Conservation (phyloP, 2,329 filamentous ascomycete genomes). For the Alternaria burnsii region DNA sequence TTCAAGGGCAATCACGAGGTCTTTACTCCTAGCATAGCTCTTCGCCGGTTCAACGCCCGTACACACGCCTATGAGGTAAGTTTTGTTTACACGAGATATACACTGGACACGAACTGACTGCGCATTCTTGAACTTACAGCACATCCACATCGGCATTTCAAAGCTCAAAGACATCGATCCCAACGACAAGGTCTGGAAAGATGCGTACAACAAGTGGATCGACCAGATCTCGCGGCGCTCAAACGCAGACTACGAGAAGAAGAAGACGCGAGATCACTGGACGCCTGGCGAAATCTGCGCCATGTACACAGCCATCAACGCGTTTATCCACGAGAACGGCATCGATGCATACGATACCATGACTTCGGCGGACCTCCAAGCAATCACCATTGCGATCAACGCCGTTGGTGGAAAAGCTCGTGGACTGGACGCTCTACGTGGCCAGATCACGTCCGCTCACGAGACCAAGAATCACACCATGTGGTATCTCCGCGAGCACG, state of each 20-base stretch:
- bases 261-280: slow-evolving; percentile 7
- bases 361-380: neutral
- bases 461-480: slow-evolving; percentile 4
- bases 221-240: slow-evolving; percentile 12
- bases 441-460: slow-evolving; percentile 6
- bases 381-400: slow-evolving; percentile 1
- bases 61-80: slow-evolving; percentile 3
- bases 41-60: slow-evolving; percentile 11
- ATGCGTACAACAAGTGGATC: slow-evolving; percentile 14
- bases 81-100: neutral
- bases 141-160: neutral
- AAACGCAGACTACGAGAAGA: neutral
- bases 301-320: slow-evolving; percentile 11
- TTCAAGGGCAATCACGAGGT: neutral
- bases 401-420: neutral
- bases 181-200: slow-evolving; percentile 7
- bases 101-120: neutral
- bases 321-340: neutral
- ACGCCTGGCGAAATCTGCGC: slow-evolving; percentile 3
- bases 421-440: slow-evolving; percentile 4
- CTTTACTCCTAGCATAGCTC: neutral
- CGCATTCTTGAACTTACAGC: neutral
- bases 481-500: slow-evolving; percentile 11
- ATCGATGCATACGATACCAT: slow-evolving; percentile 8
- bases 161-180: slow-evolving; percentile 1